Conservation (phyloP, 805 yeast genomes). For the Barnettozyma pratensis region DNA sequence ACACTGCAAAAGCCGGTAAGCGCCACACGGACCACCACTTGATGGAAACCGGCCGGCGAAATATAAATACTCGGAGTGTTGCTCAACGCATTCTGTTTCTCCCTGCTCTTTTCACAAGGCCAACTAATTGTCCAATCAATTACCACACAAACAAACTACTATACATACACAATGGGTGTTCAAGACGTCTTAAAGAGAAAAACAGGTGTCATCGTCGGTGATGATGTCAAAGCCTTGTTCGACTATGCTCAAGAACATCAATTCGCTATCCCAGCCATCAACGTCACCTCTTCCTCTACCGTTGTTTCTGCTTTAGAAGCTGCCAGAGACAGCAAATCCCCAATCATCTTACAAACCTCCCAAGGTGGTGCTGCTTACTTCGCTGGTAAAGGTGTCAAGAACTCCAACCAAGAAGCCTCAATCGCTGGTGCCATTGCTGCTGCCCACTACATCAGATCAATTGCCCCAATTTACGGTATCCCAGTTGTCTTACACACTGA, state of each 20-base stretch:
- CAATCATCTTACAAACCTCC: slow-evolving; percentile 94
- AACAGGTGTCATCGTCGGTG: slow-evolving; percentile 98
- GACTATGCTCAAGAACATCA: slow-evolving; percentile 89
- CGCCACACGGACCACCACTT: not conserved
- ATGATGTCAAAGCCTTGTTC: slow-evolving; percentile 80
- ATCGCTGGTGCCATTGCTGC: slow-evolving; percentile 95
- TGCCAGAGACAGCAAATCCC: slow-evolving; percentile 90
- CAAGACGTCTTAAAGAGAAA: slow-evolving; percentile 80
- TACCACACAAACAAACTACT: not conserved
- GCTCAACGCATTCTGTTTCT: not conserved
- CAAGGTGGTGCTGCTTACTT: slow-evolving; percentile 99
- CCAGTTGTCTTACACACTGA: slow-evolving; percentile 97
- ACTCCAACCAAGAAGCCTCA: slow-evolving; percentile 90
- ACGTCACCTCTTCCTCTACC: slow-evolving; percentile 96
- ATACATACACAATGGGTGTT: slow-evolving; percentile 43
- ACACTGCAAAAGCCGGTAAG: not conserved
- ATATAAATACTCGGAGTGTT: not conserved
- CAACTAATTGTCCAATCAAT: no score
- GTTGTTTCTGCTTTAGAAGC: slow-evolving; percentile 97
- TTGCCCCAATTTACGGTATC: slow-evolving; percentile 94
- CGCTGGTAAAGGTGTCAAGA: slow-evolving; percentile 98
- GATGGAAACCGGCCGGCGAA: not conserved
- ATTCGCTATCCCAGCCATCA: slow-evolving; percentile 97
- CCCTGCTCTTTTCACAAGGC: no score
- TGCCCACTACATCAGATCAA: slow-evolving; percentile 93